Evolutionary conservation across 495 filamentous ascomycete species (phyloP).

Genomic region (Xylaria cubensis): DNA sequence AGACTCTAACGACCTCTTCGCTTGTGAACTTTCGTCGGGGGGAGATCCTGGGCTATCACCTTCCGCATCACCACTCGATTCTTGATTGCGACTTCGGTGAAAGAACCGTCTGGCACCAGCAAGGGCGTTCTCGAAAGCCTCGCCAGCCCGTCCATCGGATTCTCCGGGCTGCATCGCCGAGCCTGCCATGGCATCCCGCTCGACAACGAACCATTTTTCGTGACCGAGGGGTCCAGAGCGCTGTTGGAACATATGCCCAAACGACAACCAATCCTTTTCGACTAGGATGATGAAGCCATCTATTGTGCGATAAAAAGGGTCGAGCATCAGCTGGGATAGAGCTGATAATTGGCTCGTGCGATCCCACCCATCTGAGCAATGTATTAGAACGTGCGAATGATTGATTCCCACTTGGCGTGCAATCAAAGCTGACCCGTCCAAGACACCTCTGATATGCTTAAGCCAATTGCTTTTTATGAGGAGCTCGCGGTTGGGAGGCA

Average conservation of each 20-base stretch:
- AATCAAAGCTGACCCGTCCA: constrained; percentile 85
- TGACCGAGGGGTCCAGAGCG: constrained; percentile 84
- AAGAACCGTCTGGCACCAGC: constrained; percentile 91
- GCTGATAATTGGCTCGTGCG: constrained; percentile 94
- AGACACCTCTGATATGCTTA: constrained; percentile 83
- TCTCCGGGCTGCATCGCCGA: constrained; percentile 60
- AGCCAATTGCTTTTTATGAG: constrained; percentile 88
- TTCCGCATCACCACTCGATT: constrained; percentile 59
- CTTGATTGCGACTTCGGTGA: constrained; percentile 73
- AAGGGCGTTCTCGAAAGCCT: constrained; percentile 85
- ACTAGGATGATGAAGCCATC: constrained; percentile 95
- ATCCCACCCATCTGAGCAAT: constrained; percentile 99
- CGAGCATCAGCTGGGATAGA: constrained; percentile 90
- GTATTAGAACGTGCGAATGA: constrained; percentile 93
- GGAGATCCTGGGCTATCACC: constrained; percentile 33
- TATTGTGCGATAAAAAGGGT: constrained; percentile 94
- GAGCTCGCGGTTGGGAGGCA: constrained; percentile 83
- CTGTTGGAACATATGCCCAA: constrained; percentile 95
- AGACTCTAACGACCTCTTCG: constrained; percentile 34
- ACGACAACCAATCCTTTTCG: constrained; percentile 98
- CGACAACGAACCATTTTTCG: constrained; percentile 93
- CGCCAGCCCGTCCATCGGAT: constrained; percentile 65
- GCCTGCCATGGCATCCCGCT: constrained; percentile 70
- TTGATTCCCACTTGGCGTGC: constrained; percentile 87
- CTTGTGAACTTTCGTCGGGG: constrained; percentile 37